Conservation (phyloP, 768 basidiomycete species). For the Phylloporus sp. region DNA sequence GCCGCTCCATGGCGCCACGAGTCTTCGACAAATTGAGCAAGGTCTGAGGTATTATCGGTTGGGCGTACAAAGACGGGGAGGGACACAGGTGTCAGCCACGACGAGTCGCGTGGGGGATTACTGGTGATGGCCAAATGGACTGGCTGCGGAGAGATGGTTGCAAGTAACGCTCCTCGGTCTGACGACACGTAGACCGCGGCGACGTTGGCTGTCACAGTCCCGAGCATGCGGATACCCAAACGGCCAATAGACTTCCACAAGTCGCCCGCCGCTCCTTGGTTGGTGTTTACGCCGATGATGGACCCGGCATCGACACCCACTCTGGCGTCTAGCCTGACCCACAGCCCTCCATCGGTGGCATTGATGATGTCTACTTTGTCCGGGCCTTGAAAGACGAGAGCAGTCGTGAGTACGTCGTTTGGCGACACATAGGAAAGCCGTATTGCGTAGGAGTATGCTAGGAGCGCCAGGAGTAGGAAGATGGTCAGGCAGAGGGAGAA, state of each 20-base stretch:
- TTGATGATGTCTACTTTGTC: conserved; percentile 60
- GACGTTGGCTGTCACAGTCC: conserved; percentile 53
- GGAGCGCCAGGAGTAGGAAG: conserved; percentile 42
- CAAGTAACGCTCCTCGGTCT: conserved; percentile 37
- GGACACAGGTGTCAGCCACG: conserved; percentile 59
- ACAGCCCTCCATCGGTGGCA: conserved; percentile 57
- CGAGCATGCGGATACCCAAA: conserved; percentile 57
- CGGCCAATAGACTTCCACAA: conserved; percentile 67
- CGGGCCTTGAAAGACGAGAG: conserved; percentile 57
- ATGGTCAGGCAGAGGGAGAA: conserved; percentile 47
- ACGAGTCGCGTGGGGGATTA: conserved; percentile 35
- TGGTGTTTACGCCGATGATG: conserved; percentile 51
- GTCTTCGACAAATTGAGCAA: conserved; percentile 51
- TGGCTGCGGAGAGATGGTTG: conserved; percentile 43
- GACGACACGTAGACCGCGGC: conserved; percentile 49
- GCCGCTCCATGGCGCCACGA: conserved; percentile 56
- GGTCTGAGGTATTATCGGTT: conserved; percentile 45
- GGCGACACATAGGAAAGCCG: conserved; percentile 50
- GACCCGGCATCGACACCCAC: conserved; percentile 68
- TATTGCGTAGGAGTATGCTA: conserved; percentile 67
- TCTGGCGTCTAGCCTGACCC: conserved; percentile 53
- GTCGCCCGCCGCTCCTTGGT: conserved; percentile 41
- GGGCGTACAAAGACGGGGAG: conserved; percentile 49
- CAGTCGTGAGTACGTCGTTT: conserved; percentile 54
- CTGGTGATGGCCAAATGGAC: conserved; percentile 52